phyloP scores from a whole-genome alignment of 768 basidiomycete species.

The Leucocoprinus leucothites region DNA sequence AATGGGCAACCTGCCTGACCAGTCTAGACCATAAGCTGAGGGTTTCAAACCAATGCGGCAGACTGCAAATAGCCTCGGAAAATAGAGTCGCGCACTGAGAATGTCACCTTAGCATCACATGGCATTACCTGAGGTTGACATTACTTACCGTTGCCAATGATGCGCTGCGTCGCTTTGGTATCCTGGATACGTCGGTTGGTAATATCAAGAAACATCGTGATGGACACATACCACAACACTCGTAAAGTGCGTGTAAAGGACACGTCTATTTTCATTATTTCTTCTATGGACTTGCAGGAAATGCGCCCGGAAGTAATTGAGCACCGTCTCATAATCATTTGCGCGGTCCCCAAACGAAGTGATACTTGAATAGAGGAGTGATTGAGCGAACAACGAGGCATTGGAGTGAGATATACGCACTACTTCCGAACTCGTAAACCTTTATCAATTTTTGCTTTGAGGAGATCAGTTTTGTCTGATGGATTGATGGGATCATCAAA shows the following conservation, averaged over 20 bases:
- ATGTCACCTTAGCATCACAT: conserved; percentile 9
- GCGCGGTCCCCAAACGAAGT: conserved; percentile 76
- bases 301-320: conserved; percentile 85
- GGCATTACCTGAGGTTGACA: conserved; percentile 3
- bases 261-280: conserved; percentile 76
- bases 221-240: conserved; percentile 62
- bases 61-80: conserved; percentile 74
- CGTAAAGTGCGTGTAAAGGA: conserved; percentile 80
- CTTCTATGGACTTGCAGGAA: conserved; percentile 79
- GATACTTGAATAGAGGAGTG: conserved; percentile 44
- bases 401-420: conserved; percentile 36
- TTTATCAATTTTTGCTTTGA: conserved; percentile 66
- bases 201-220: neutral
- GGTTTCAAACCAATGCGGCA: conserved; percentile 57
- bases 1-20: neutral
- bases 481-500: conserved; percentile 12
- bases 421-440: conserved; percentile 78
- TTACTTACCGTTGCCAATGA: conserved; percentile 73
- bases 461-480: conserved; percentile 75
- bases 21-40: neutral
- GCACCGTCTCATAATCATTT: conserved; percentile 80
- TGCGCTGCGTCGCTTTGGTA: conserved; percentile 78
- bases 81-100: conserved; percentile 66
- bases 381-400: neutral
- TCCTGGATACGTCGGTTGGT: conserved; percentile 43